Conservation (phyloP, 495 filamentous ascomycete species). For the Aspergillus cavernicola region DNA sequence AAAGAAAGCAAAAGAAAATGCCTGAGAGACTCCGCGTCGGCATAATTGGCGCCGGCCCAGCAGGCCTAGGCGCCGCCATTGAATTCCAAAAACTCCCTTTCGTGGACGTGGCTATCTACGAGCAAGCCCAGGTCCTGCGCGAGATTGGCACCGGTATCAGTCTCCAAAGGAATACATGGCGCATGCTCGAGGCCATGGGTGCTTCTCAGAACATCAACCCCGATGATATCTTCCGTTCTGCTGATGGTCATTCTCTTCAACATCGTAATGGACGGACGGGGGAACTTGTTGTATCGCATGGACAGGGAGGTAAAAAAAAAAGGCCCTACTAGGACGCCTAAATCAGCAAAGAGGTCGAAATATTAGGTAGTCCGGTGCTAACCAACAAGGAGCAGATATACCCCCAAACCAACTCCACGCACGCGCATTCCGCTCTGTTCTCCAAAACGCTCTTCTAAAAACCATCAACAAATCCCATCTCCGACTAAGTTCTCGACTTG, state of each 20-base stretch:
- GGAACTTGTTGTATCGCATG: constrained; percentile 13
- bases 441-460: constrained; percentile 23
- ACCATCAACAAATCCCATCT: constrained; percentile 17
- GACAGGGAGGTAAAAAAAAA: constrained; percentile 4
- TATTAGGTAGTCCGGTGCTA: no score
- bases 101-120: constrained; percentile 43
- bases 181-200: constrained; percentile 22
- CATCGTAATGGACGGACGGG: constrained; percentile 23
- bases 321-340: neutral
- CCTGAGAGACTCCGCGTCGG: constrained; percentile 20
- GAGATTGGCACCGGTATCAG: constrained; percentile 50
- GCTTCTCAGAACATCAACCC: constrained; percentile 19
- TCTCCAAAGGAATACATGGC: constrained; percentile 30
- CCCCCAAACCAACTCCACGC: constrained; percentile 16
- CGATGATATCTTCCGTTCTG: constrained; percentile 17
- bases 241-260: constrained; percentile 20
- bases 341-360: no score
- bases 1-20: constrained; percentile 18
- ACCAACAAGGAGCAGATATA: constrained; percentile 12
- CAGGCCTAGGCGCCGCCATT: constrained; percentile 47
- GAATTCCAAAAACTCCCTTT: constrained; percentile 44
- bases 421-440: constrained; percentile 19
- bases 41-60: constrained; percentile 46
- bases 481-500: constrained; percentile 14
- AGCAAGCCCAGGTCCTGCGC: constrained; percentile 42